Evolutionary conservation across 2,329 filamentous ascomycete genomes (phyloP).

Genomic region (Lasiodiplodia hormozganensis): DNA sequence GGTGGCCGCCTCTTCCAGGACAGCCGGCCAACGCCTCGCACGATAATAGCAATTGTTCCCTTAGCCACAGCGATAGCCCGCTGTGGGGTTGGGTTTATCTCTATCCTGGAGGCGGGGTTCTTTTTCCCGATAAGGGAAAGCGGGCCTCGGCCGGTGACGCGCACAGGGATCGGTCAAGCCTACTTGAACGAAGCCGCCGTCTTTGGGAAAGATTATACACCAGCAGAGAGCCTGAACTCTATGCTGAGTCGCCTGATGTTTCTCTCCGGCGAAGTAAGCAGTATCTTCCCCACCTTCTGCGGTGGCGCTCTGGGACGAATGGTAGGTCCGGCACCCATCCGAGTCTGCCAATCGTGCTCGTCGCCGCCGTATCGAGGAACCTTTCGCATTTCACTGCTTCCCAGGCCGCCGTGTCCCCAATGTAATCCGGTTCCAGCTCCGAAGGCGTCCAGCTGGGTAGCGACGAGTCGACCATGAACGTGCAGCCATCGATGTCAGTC

Average conservation of each 20-base stretch:
- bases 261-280: conserved; percentile 73
- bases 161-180: conserved; percentile 5
- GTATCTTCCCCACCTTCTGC: conserved; percentile 84
- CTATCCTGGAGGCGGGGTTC: conserved; percentile 23
- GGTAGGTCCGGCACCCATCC: conserved; percentile 80
- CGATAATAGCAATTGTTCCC: conserved; percentile 29
- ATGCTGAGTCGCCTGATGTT: conserved; percentile 7
- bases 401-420: conserved; percentile 78
- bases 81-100: conserved; percentile 30
- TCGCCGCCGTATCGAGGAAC: conserved; percentile 82
- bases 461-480: conserved; percentile 87
- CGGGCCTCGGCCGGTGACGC: conserved; percentile 18
- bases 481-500: conserved; percentile 74
- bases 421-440: conserved; percentile 79
- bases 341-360: conserved; percentile 74
- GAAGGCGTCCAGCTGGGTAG: conserved; percentile 69
- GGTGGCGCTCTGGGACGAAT: conserved; percentile 72
- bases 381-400: conserved; percentile 74
- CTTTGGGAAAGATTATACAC: conserved; percentile 9
- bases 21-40: not conserved
- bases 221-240: conserved; percentile 3
- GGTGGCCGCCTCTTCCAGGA: conserved; percentile 1
- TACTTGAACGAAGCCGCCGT: conserved; percentile 2
- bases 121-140: conserved; percentile 24
- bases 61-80: conserved; percentile 22